Percentiles rank a stretch among this genome's conserved stretches.
Evolutionary conservation across 352 stramenopile species (phyloP).

Genomic region (Detonula confervacea): DNA sequence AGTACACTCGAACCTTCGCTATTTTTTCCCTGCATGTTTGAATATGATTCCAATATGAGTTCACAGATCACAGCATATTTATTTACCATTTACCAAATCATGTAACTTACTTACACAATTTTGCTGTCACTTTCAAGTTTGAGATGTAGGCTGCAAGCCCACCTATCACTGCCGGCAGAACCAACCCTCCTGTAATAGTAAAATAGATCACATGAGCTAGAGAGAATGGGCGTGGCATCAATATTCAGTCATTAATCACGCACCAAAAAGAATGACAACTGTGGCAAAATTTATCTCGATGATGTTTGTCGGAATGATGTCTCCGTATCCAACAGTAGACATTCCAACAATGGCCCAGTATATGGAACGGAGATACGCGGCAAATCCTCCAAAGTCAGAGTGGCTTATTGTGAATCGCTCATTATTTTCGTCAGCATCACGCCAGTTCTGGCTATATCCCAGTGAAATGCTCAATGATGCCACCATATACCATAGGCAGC

Average conservation of each 20-base stretch:
- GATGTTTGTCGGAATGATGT: slow-evolving; percentile 67
- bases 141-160: slow-evolving; percentile 68
- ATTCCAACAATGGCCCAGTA: slow-evolving; percentile 75
- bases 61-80: not conserved
- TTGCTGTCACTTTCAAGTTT: slow-evolving; percentile 56
- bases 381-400: slow-evolving; percentile 51
- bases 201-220: no score
- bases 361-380: slow-evolving; percentile 61
- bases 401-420: slow-evolving; percentile 51
- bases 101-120: slow-evolving; percentile 31
- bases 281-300: slow-evolving; percentile 65
- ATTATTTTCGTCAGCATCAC: slow-evolving; percentile 51
- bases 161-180: slow-evolving; percentile 69
- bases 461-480: slow-evolving; percentile 38
- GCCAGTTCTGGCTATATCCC: slow-evolving; percentile 50
- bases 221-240: no score
- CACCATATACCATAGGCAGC: slow-evolving; percentile 63
- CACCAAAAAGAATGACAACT: slow-evolving; percentile 67
- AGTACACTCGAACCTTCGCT: slow-evolving; percentile 50
- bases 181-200: slow-evolving; percentile 62
- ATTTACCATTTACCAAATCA: not conserved
- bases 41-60: not conserved
- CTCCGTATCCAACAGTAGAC: slow-evolving; percentile 70
- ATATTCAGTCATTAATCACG: no score
- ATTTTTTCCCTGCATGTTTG: slow-evolving; percentile 19